Base-by-base conservation (phyloP, 2,329 filamentous ascomycete species). In the Botrytis porri region DNA sequence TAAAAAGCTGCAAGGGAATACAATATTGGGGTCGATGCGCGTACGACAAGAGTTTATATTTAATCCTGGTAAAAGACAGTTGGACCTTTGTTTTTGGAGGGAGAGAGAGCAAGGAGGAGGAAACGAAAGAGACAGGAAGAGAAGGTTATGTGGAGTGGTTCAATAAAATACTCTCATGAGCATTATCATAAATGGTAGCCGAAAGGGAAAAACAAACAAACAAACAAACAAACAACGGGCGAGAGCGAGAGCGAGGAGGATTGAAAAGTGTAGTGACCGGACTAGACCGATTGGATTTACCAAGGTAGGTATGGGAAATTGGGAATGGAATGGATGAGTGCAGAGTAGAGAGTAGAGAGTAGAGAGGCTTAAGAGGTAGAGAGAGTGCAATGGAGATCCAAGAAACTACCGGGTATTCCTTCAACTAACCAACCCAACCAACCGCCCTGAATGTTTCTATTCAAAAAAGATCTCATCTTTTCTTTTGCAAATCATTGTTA, bases 11-110 rank as follows among this genome's bases (percentile, higher is more conserved):
- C 61, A 63, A 63, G 61, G 37, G 61, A 63, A n/a, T 63, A 18
- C 37, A 41, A 63, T 63, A 57, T 63, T 63, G 61, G 61, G 61
- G 61, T 63, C 61, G 61, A 63, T 63, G 61, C 61, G 61, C 61
- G 37, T 63, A 41, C 61, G 37, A 63, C 61, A 18, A 63, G 61
- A 63, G 61, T 63, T 63, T 63, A 63, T 41, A 39, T 43, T 41
- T 29, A 29, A 63, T 41, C 37, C 37, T 29, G 20, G 61, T n/a
- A 57, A 62, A 14, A 43, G 39, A 63, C 16, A 43, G 25, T 63
- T 63, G 61, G 25, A 22, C 20, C 35, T 62, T 61, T 57, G n/a
- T n/a, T 25, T 61, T 25, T 1, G 6, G 12, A 25, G 32, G 2
- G 59, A 4, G 35, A n/a, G 16, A 22, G 59, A 25, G 35, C 57